Base-by-base conservation (phyloP, 2,329 filamentous ascomycete species). In the Xylaria sp. region DNA sequence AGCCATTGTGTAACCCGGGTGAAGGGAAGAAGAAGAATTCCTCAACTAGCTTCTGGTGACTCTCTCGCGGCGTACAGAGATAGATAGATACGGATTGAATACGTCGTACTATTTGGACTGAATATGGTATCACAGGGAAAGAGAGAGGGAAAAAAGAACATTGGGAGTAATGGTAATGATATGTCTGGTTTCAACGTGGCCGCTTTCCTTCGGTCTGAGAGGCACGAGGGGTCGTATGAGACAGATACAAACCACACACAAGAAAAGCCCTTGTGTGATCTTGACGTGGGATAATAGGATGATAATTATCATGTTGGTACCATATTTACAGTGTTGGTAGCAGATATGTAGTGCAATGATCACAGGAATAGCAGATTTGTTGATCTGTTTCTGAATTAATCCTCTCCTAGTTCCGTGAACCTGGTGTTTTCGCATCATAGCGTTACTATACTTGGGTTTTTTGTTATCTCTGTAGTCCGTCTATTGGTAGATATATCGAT, bases 1-100 rank as follows among this genome's bases (percentile, higher is more conserved):
- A 25, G 38, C n/a, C 25, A 1, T 45, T 10, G 61, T 63, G 61
- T 51, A 51, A 57, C 61, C 25, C 17, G 50, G 51, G 39, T 17
- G 2, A 15, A n/a, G n/a, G 20, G 17, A 20, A 45, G 22, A 2
- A 45, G n/a, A 45, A 2, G 20, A 47, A 11, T 47, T 15, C 17
- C 45, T 5, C 13, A 13, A 20, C 25, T 22, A n/a, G 9, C 20
- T 25, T 47, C 20, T 25, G 6, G 22, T 27, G 13, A 15, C 25
- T 5, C 25, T 50, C 11, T 50, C 20, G 13, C 10, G 42, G 42
- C 42, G 42, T 22, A 22, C 42, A 39, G 5, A 39, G 36, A 39
- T 39, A 39, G 36, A 39, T 45, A 45, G 42, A 45, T 25, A 45
- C 20, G 42, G 42, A 45, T 13, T 25, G 42, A 13, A 4, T 25